These are phyloP conservation scores for Exserohilum turcica DNA, from an alignment of 2,329 filamentous ascomycete genomes.

Conservation along the genomic window DNA sequence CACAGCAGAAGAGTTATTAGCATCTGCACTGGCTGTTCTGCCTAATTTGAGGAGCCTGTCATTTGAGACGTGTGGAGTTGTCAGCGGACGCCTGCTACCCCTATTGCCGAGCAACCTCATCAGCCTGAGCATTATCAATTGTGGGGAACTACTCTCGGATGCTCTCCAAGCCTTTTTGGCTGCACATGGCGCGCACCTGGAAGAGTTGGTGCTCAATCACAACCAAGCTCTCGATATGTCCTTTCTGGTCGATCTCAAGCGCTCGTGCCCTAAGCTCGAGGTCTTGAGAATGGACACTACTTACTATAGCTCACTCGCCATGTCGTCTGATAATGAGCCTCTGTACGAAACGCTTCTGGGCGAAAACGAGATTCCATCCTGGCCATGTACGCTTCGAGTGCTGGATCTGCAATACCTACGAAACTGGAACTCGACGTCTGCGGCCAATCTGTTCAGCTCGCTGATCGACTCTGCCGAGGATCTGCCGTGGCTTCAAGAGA, in stretches of 20 bases:
- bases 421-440: conserved; percentile 71
- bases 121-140: conserved; percentile 77
- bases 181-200: conserved; percentile 70
- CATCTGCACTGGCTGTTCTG: conserved; percentile 61
- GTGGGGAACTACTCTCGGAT: conserved; percentile 72
- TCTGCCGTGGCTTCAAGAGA: conserved; percentile 68
- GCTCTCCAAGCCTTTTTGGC: conserved; percentile 69
- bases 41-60: conserved; percentile 69
- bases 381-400: conserved; percentile 73
- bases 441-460: conserved; percentile 78
- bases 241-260: conserved; percentile 71
- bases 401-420: conserved; percentile 79
- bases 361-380: conserved; percentile 70
- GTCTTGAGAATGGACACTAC: conserved; percentile 77
- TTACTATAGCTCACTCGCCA: conserved; percentile 73
- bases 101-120: conserved; percentile 69
- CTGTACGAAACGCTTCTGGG: conserved; percentile 71
- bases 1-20: conserved; percentile 51
- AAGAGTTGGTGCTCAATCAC: conserved; percentile 72
- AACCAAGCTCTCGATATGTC: conserved; percentile 78
- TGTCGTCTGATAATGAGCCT: conserved; percentile 73
- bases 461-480: conserved; percentile 72
- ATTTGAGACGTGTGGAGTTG: conserved; percentile 75
- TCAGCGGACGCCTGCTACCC: conserved; percentile 71
- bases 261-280: conserved; percentile 71